Conservation (phyloP, 768 basidiomycete species). For the Pleurotus tuoliensis region DNA sequence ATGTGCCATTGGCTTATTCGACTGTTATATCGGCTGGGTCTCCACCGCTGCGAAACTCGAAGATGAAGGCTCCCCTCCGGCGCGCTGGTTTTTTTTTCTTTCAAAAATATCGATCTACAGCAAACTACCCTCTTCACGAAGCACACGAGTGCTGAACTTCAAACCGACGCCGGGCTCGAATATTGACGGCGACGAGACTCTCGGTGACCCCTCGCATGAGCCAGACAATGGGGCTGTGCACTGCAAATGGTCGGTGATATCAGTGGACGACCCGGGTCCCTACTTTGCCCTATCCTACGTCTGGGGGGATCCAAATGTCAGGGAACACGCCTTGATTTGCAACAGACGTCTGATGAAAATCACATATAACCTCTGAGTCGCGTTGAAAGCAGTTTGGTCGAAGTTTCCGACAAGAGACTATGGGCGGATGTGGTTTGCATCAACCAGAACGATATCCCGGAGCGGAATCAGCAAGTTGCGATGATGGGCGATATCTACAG, state of each 20-base stretch:
- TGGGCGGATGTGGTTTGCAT: neutral
- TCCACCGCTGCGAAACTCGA: too few relatives aligned
- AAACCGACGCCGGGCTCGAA: too few relatives aligned
- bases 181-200: too few relatives aligned
- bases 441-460: neutral
- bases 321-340: neutral
- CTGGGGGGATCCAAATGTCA: neutral
- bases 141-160: too few relatives aligned
- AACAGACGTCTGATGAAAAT: neutral
- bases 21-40: too few relatives aligned
- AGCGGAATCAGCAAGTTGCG: neutral
- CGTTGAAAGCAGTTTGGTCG: neutral
- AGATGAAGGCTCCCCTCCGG: too few relatives aligned
- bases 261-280: neutral
- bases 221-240: neutral
- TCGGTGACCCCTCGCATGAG: too few relatives aligned
- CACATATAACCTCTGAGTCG: neutral
- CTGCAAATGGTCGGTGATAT: neutral
- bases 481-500: neutral
- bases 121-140: too few relatives aligned
- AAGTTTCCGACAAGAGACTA: neutral
- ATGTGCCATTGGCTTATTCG: too few relatives aligned
- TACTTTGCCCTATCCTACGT: slow-evolving; percentile 2
- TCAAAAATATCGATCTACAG: too few relatives aligned
- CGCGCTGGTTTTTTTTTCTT: too few relatives aligned